Evolutionary conservation across 345 rosid genomes (phyloP).

Genomic region (Euphorbia lathyris): DNA sequence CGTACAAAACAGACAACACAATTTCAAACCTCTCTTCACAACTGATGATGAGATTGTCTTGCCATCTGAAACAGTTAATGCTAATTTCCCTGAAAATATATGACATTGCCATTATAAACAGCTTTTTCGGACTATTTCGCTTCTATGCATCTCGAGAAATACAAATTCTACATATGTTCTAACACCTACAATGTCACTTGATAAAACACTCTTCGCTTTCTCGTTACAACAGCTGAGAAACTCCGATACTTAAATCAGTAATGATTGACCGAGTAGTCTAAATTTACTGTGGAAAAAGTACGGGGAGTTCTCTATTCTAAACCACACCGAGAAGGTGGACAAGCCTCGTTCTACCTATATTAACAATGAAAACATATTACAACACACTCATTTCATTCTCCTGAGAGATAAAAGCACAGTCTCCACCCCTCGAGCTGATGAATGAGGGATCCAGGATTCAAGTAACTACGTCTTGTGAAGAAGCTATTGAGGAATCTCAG

Average conservation of each 20-base stretch:
- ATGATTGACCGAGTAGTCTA: too few relatives aligned
- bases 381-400: not conserved
- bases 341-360: not conserved
- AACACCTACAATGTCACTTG: not conserved
- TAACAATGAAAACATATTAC: not conserved
- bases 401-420: too few relatives aligned
- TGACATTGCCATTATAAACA: not conserved
- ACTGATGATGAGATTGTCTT: too few relatives aligned
- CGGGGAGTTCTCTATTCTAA: too few relatives aligned
- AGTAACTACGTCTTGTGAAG: not conserved
- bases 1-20: too few relatives aligned
- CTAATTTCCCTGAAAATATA: too few relatives aligned
- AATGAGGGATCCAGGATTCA: not conserved
- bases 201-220: not conserved
- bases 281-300: too few relatives aligned
- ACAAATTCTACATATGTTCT: not conserved
- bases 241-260: not conserved
- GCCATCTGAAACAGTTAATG: too few relatives aligned
- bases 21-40: too few relatives aligned
- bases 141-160: not conserved
- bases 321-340: not conserved
- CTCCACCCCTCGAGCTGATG: not conserved
- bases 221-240: too few relatives aligned
- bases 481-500: constrained; percentile 1
- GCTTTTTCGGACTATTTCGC: too few relatives aligned